Conservation (phyloP, 352 stramenopile species). For the Phytophthora pseudosyringae region DNA sequence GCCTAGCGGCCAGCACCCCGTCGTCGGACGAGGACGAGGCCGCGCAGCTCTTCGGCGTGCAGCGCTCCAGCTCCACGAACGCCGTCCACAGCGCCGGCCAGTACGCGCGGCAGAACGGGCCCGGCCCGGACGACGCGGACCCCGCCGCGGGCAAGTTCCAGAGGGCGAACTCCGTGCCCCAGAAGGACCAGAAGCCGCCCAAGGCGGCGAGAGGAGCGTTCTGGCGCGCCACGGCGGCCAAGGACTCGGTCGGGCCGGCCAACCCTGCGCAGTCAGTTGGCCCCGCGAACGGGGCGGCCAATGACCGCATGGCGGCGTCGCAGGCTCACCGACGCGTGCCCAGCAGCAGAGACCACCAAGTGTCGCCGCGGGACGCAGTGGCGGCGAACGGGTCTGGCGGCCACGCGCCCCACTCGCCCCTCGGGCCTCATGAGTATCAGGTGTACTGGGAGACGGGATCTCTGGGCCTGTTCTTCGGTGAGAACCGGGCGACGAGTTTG, state of each 20-base stretch:
- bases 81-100: slow-evolving; percentile 39
- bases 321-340: slow-evolving; percentile 24
- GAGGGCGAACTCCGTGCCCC: slow-evolving; percentile 65
- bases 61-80: slow-evolving; percentile 55
- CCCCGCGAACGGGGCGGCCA: slow-evolving; percentile 8
- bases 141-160: slow-evolving; percentile 42
- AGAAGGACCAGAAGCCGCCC: slow-evolving; percentile 52
- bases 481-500: slow-evolving; percentile 69
- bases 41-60: slow-evolving; percentile 46
- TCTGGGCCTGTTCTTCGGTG: slow-evolving; percentile 85
- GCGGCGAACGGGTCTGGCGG: slow-evolving; percentile 1
- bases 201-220: slow-evolving; percentile 61
- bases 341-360: slow-evolving; percentile 38
- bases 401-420: slow-evolving; percentile 21
- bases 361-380: slow-evolving; percentile 47
- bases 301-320: slow-evolving; percentile 19
- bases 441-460: slow-evolving; percentile 85
- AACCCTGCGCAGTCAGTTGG: slow-evolving; percentile 19
- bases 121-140: slow-evolving; percentile 27
- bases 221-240: slow-evolving; percentile 54
- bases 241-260: slow-evolving; percentile 39
- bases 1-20: slow-evolving; percentile 50
- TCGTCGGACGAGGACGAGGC: slow-evolving; percentile 57
- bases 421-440: slow-evolving; percentile 57
- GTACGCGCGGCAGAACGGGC: slow-evolving; percentile 37